These are phyloP conservation scores for Bauhinia variegata DNA, from an alignment of 306 rosid genomes.

Conservation along the genomic window DNA sequence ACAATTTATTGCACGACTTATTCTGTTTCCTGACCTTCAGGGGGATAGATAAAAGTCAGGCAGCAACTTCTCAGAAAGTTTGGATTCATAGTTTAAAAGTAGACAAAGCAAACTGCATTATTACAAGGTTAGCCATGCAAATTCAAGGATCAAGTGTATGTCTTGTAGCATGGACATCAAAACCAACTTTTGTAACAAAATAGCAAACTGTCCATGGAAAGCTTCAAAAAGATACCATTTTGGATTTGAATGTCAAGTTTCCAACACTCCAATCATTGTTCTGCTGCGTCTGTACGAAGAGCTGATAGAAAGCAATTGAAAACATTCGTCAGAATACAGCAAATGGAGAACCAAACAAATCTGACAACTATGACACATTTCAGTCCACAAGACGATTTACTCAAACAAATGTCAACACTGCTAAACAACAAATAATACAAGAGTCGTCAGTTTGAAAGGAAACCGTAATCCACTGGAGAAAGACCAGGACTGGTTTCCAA, in stretches of 20 bases:
- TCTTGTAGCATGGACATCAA: background rate
- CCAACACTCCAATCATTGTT: conserved; percentile 35
- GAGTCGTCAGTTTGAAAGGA: background rate
- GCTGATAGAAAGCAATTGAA: conserved; percentile 43
- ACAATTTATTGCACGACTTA: too few relatives aligned
- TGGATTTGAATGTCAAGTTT: conserved; percentile 6
- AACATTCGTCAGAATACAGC: conserved; percentile 26
- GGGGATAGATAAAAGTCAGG: too few relatives aligned
- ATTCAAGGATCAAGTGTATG: background rate
- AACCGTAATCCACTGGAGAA: background rate
- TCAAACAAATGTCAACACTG: background rate
- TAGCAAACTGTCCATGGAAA: background rate
- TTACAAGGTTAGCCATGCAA: conserved; percentile 30
- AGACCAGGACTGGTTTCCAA: background rate
- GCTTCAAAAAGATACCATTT: background rate
- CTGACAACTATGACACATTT: background rate
- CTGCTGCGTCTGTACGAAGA: conserved; percentile 55
- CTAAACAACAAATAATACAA: too few relatives aligned
- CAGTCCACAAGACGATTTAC: conserved; percentile 9
- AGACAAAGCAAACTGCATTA: conserved; percentile 15
- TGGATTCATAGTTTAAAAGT: too few relatives aligned
- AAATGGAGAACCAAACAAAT: conserved; percentile 15
- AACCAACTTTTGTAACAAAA: background rate
- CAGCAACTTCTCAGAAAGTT: too few relatives aligned
- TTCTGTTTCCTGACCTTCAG: too few relatives aligned